Percentiles rank a stretch among this genome's conserved stretches.
phyloP scores from a whole-genome alignment of 805 yeast species.

The Ascoidea tarda region DNA sequence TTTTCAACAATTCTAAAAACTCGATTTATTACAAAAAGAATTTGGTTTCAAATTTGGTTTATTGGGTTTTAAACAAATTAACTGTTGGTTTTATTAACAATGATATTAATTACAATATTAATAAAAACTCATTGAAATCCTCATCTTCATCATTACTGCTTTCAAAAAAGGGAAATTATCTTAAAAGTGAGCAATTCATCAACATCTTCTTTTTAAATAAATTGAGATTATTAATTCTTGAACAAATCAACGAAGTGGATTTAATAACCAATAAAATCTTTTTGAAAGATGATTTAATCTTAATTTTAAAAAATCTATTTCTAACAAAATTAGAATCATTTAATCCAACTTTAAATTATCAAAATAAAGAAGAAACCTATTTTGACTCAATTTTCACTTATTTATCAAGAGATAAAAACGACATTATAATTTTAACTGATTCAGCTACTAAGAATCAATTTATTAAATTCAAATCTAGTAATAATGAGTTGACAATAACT shows the following conservation, averaged over 20 bases:
- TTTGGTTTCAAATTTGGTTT: too few relatives aligned
- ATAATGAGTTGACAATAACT: neutral
- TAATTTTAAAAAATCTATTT: too few relatives aligned
- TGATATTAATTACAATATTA: too few relatives aligned
- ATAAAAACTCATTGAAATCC: too few relatives aligned
- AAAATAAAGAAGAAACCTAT: too few relatives aligned
- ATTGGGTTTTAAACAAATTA: neutral
- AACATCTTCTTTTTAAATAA: too few relatives aligned
- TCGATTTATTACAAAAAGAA: neutral
- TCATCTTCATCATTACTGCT: neutral
- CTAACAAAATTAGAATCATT: neutral
- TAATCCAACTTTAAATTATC: neutral
- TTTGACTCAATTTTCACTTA: neutral
- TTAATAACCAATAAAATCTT: too few relatives aligned
- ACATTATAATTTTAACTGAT: too few relatives aligned
- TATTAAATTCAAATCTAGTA: too few relatives aligned
- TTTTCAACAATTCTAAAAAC: neutral
- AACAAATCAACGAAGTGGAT: neutral
- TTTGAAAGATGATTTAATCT: neutral
- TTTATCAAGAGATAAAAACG: neutral
- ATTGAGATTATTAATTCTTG: neutral
- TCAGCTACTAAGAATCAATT: too few relatives aligned
- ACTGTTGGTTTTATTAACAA: neutral
- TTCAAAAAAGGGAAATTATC: neutral
- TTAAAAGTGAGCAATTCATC: neutral